Percentiles rank a stretch among this genome's conserved stretches.
These are phyloP conservation scores for Anthoceros angustus DNA, from an alignment of 225 moss, liverwort and hornwort genomes.

Conservation along the genomic window DNA sequence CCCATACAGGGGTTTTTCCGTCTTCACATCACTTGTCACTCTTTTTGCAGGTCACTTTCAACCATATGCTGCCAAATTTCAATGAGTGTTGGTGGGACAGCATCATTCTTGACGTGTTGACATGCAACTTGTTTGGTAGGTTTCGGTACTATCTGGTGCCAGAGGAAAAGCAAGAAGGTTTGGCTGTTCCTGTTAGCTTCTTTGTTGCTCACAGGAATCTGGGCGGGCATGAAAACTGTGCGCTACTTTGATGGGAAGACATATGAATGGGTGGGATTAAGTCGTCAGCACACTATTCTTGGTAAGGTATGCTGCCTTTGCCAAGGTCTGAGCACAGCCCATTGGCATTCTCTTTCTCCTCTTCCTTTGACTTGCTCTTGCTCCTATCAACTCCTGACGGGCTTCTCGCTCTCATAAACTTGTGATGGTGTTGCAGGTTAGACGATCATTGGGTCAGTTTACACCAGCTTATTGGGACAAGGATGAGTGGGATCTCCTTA, in stretches of 20 bases:
- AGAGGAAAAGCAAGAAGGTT: background rate
- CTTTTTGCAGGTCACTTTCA: constrained; percentile 56
- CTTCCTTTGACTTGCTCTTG: background rate
- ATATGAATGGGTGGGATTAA: constrained; percentile 78
- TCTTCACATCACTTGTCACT: no score
- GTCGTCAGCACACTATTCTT: constrained; percentile 58
- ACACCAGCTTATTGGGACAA: constrained; percentile 92
- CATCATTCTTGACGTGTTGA: constrained; percentile 72
- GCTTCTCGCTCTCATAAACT: background rate
- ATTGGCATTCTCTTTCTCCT: no score
- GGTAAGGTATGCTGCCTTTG: constrained; percentile 45
- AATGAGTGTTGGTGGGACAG: constrained; percentile 99
- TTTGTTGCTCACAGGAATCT: constrained; percentile 43
- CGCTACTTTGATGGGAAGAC: constrained; percentile 89
- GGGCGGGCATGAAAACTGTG: constrained; percentile 77
- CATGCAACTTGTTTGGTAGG: constrained; percentile 74
- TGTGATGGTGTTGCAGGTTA: constrained; percentile 29
- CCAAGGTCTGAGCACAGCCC: no score
- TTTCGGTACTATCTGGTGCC: background rate
- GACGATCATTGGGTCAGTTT: constrained; percentile 69
- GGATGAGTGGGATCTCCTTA: constrained; percentile 83
- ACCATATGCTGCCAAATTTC: constrained; percentile 93
- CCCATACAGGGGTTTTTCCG: no score
- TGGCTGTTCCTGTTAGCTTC: background rate
- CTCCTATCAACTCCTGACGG: background rate